These are phyloP conservation scores for Trametes polyzona DNA, from an alignment of 1,284 basidiomycete genomes.

Conservation along the genomic window DNA sequence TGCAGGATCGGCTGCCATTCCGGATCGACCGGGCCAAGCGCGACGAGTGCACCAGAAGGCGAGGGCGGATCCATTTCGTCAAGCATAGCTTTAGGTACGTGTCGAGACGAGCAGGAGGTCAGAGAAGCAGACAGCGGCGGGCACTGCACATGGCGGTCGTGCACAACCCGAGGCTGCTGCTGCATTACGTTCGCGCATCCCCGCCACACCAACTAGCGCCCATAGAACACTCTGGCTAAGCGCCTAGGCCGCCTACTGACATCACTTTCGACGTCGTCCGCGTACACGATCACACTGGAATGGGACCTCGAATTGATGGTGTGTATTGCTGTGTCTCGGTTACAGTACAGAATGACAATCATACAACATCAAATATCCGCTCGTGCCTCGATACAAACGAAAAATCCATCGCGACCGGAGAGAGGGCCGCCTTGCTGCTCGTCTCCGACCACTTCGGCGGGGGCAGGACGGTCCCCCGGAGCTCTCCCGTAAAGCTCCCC, in stretches of 20 bases:
- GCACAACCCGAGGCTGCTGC: background rate
- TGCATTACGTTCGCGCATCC: background rate
- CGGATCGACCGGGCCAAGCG: constrained; percentile 31
- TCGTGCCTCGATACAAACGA: background rate
- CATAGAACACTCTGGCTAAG: constrained; percentile 5
- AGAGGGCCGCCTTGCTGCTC: background rate
- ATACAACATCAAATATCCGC: background rate
- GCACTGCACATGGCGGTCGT: constrained; percentile 13
- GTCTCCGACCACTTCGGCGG: background rate
- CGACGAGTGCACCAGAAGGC: constrained; percentile 26
- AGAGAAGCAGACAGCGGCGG: background rate
- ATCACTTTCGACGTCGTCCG: background rate
- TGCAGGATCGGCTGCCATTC: constrained; percentile 77
- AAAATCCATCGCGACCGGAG: background rate
- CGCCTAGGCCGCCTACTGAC: background rate
- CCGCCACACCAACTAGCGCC: constrained; percentile 6
- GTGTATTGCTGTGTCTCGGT: background rate
- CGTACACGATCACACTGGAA: background rate
- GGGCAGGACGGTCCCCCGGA: background rate
- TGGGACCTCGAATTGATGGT: background rate
- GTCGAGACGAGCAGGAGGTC: background rate
- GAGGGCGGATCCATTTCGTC: constrained; percentile 27
- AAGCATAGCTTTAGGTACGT: constrained; percentile 15
- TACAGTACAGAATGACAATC: too few relatives aligned
- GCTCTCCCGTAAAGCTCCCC: constrained; percentile 1